Base-by-base conservation (phyloP, 1,284 basidiomycete genomes). In the Heterobasidion parviporum region DNA sequence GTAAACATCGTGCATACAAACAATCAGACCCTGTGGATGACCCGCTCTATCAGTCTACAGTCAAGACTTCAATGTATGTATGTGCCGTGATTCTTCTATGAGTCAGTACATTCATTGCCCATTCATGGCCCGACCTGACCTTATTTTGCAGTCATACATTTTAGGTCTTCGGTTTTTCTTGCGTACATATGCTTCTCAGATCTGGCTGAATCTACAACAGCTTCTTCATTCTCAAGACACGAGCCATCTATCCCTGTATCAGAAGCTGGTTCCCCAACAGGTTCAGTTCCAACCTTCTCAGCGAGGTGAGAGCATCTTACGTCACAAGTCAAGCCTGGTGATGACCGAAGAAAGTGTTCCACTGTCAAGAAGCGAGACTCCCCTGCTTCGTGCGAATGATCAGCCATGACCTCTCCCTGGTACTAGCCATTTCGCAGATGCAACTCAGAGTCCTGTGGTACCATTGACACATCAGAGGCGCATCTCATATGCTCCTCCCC, bases 141-240 rank as follows among this genome's bases (percentile, higher is more conserved):
- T 3, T 44, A 54, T 2, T 51, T 52, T 18, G n/a, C 61, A 97
- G 93, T 98, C 97, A 0, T 99, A 99, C 72, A 81, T 97, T 48
- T 85, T 99, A 57, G 97, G 97, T 38, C 77, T 99, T 0, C 99
- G 97, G 97, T 99, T 99, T 77, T 98, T 96, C 49, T 82, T 99
- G 16, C 89, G 94, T 49, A 99, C 97, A 0, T 97, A 99, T 68
- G 97, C 97, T 3, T 89, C 91, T 14, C 97, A 99, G 69, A 99
- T 99, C 64, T 99, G 97, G 97, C 95, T 98, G 69, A 98, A 98
- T 66, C 94, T 93, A 2, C 91, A 93, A 65, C 89, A 87, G 59
- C 76, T 94, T 12, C 76, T 94, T 62, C 85, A 91, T 38, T 74
- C 80, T 62, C 80, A 74, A 61, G 79, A 85, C 8, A 52, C 57